Evolutionary conservation across 495 filamentous ascomycete species (phyloP).

Genomic region (Melanomma pulvis-pyrius): DNA sequence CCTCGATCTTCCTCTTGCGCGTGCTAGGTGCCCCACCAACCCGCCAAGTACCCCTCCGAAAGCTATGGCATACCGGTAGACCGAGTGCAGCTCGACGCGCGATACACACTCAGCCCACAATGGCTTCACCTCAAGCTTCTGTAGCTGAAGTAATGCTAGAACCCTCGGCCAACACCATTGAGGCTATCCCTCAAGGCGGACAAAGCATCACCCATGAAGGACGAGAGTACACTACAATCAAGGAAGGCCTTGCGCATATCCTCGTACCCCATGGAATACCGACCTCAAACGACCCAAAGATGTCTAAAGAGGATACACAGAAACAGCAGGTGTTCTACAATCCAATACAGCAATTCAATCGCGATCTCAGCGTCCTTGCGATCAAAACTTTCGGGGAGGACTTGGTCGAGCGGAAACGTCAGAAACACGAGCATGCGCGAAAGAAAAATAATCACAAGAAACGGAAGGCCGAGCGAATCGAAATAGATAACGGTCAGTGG

Average conservation of each 20-base stretch:
- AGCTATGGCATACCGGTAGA: constrained; percentile 18
- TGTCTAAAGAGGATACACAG: constrained; percentile 50
- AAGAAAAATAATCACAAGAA: constrained; percentile 40
- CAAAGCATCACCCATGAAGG: constrained; percentile 51
- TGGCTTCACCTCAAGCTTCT: constrained; percentile 7
- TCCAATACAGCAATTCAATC: constrained; percentile 97
- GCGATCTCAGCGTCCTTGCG: constrained; percentile 88
- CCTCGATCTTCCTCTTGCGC: background rate
- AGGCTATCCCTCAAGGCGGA: constrained; percentile 35
- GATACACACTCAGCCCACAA: background rate
- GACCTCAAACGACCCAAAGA: constrained; percentile 39
- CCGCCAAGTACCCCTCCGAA: constrained; percentile 11
- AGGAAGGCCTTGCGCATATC: constrained; percentile 70
- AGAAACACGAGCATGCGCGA: constrained; percentile 46
- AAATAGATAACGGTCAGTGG: background rate
- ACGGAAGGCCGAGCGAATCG: constrained; percentile 7
- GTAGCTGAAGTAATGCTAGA: background rate
- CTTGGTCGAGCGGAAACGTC: constrained; percentile 47
- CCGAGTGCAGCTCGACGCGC: constrained; percentile 2
- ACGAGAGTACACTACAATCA: constrained; percentile 63
- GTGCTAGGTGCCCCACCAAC: constrained; percentile 27
- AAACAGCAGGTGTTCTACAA: constrained; percentile 94
- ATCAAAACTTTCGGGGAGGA: constrained; percentile 83
- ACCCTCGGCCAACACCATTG: constrained; percentile 5
- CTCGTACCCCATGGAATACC: constrained; percentile 60